These are phyloP conservation scores for Dothiorella sarmentorum DNA, from an alignment of 2,329 filamentous ascomycete genomes.

Conservation along the genomic window DNA sequence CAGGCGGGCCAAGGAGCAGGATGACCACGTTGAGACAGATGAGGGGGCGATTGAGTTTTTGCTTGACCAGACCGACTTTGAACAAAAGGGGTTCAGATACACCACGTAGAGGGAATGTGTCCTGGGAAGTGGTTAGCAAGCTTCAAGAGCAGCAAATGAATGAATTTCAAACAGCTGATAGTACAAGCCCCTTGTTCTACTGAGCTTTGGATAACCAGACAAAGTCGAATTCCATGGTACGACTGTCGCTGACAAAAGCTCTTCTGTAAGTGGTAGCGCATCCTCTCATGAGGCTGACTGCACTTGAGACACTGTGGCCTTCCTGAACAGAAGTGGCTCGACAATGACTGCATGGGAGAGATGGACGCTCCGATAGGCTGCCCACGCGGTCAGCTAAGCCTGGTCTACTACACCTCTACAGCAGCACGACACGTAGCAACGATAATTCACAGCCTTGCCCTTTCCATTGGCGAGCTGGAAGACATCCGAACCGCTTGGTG, in stretches of 20 bases:
- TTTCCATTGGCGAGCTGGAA: neutral
- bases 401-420: constrained; percentile 26
- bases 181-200: too few species aligned
- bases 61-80: constrained; percentile 21
- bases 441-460: neutral
- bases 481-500: neutral
- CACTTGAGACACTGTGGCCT: constrained; percentile 19
- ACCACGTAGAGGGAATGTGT: neutral
- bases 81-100: constrained; percentile 22
- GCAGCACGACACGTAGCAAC: neutral
- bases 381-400: constrained; percentile 29
- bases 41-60: neutral
- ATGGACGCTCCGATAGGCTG: constrained; percentile 34
- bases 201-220: too few species aligned
- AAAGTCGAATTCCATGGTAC: constrained; percentile 17
- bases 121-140: neutral
- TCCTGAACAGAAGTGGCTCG: constrained; percentile 23
- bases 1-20: neutral
- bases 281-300: constrained; percentile 31
- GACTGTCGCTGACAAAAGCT: constrained; percentile 24
- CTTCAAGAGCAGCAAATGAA: too few species aligned
- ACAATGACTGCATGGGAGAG: constrained; percentile 27
- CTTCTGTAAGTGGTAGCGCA: constrained; percentile 35
- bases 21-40: neutral
- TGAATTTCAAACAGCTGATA: too few species aligned